phyloP scores from a whole-genome alignment of 106 monocot species.

The Amphibolis antarctica region DNA sequence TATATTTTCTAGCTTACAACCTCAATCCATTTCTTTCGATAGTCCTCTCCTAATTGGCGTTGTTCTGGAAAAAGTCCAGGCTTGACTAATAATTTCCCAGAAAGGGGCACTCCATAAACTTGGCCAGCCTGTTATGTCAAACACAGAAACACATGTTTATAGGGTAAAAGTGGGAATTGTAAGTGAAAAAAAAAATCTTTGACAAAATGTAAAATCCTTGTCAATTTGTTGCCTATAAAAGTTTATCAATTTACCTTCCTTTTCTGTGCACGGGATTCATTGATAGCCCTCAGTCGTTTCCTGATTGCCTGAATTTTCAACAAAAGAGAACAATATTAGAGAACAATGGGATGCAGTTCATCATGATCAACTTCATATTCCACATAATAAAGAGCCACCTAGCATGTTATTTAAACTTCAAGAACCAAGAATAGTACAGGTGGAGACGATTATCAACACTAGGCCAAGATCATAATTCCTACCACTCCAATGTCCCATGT shows the following conservation, averaged over 20 bases:
- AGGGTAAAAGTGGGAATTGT: no score
- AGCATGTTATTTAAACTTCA: no score
- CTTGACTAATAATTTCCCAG: constrained; percentile 62
- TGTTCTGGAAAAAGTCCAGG: constrained; percentile 81
- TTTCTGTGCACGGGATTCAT: constrained; percentile 91
- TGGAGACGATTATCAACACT: no score
- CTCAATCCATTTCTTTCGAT: constrained; percentile 90
- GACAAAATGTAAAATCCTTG: not conserved
- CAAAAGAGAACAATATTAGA: not conserved
- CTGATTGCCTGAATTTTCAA: constrained; percentile 45
- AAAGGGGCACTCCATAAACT: constrained; percentile 90
- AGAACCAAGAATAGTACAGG: no score
- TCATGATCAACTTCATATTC: not conserved
- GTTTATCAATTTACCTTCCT: constrained; percentile 44
- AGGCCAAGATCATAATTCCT: no score
- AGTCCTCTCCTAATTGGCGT: constrained; percentile 57
- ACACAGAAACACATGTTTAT: not conserved
- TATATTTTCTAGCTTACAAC: constrained; percentile 19
- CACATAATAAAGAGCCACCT: no score
- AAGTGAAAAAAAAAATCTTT: not conserved
- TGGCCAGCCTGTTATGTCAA: constrained; percentile 74
- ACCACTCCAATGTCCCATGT: no score
- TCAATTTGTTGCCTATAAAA: not conserved
- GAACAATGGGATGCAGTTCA: not conserved
- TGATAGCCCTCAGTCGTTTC: constrained; percentile 80